These are phyloP conservation scores for Rhododendron mucronatum DNA, from an alignment of 148 eudicot species.

Conservation along the genomic window DNA sequence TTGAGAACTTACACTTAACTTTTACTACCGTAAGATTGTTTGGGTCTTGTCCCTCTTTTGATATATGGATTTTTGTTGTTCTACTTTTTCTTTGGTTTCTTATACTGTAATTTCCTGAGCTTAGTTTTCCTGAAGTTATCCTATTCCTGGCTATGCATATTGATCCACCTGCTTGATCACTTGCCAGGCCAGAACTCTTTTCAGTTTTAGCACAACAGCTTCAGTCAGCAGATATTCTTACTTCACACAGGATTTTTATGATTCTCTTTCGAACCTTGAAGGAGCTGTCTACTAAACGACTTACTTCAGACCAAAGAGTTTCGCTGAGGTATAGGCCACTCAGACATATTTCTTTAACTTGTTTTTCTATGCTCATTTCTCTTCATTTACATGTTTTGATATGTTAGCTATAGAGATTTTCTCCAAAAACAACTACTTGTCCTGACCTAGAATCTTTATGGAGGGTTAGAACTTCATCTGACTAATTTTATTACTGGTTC, in stretches of 20 bases:
- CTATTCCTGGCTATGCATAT: background rate
- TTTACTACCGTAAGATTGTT: background rate
- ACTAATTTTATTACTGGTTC: background rate
- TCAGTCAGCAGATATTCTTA: constrained; percentile 74
- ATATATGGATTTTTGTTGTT: background rate
- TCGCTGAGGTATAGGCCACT: constrained; percentile 61
- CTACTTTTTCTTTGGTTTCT: background rate
- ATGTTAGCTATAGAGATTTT: background rate
- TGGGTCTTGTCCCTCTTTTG: background rate
- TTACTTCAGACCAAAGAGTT: constrained; percentile 82
- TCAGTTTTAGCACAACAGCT: constrained; percentile 83
- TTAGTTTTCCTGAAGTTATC: background rate
- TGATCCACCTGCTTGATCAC: constrained; percentile 15
- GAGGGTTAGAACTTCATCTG: background rate
- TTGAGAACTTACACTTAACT: background rate
- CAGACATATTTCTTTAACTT: constrained; percentile 3
- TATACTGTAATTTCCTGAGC: background rate
- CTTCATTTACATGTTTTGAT: background rate
- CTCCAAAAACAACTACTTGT: background rate
- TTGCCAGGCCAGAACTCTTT: constrained; percentile 81
- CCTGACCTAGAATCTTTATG: background rate
- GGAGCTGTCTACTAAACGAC: constrained; percentile 91
- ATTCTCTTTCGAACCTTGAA: constrained; percentile 86
- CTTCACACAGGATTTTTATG: constrained; percentile 89
- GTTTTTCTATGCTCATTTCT: background rate